Percentiles rank a stretch among this genome's conserved stretches.
These are phyloP conservation scores for Flaveria ramosissima DNA, from an alignment of 129 eudicot genomes.

Conservation along the genomic window DNA sequence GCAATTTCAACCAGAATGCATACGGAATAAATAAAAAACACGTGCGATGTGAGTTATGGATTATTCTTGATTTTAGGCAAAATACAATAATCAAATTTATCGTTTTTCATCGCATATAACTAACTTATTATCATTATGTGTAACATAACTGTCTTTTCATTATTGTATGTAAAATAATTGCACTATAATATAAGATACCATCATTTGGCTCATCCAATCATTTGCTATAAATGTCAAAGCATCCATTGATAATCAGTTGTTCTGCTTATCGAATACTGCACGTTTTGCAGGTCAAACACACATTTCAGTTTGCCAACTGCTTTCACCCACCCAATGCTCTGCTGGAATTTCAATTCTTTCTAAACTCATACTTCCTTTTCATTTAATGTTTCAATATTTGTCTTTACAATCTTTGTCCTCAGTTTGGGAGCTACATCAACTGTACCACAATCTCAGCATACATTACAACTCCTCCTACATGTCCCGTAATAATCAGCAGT, in stretches of 20 bases:
- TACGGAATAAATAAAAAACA: too few relatives aligned
- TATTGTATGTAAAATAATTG: too few relatives aligned
- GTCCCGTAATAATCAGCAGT: conserved; percentile 87
- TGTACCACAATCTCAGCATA: conserved; percentile 44
- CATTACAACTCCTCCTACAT: conserved; percentile 87
- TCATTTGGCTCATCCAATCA: conserved; percentile 14
- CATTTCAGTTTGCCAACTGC: conserved; percentile 36
- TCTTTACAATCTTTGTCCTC: neutral
- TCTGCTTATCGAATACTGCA: conserved; percentile 31
- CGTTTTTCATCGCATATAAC: too few relatives aligned
- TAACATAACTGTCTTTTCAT: too few relatives aligned
- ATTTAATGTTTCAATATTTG: neutral
- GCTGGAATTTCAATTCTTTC: conserved; percentile 21
- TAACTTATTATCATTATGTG: too few relatives aligned
- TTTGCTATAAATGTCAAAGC: conserved; percentile 23
- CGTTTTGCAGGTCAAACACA: conserved; percentile 25
- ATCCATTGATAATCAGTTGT: conserved; percentile 17
- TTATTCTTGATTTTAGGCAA: too few relatives aligned
- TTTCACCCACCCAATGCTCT: conserved; percentile 10
- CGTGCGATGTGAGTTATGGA: too few relatives aligned
- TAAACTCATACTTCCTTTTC: neutral
- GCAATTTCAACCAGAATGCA: too few relatives aligned
- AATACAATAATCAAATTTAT: too few relatives aligned
- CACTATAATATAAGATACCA: too few relatives aligned
- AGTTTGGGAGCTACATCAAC: neutral